A percentile compares a stretch with the other conserved stretches of the same genome.
phyloP scores from a whole-genome alignment of 2,329 filamentous ascomycete species.

The Geosmithia flava region DNA sequence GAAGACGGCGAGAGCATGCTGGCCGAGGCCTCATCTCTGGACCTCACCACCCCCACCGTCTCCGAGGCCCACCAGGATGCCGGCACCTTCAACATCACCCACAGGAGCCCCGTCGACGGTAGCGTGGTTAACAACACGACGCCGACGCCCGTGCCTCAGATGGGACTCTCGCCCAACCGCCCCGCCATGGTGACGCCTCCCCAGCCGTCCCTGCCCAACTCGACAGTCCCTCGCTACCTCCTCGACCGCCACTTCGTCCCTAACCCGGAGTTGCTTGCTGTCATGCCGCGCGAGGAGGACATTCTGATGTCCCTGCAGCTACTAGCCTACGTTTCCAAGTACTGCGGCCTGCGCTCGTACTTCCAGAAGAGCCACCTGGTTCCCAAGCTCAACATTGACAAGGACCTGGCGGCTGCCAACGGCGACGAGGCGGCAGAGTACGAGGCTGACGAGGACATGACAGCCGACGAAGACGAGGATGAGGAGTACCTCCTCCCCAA shows the following conservation, averaged over 20 bases:
- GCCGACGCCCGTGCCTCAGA: constrained; percentile 50
- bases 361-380: constrained; percentile 94
- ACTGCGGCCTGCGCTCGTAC: constrained; percentile 89
- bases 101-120: constrained; percentile 71
- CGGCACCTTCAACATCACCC: constrained; percentile 89
- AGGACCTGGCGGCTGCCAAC: constrained; percentile 49
- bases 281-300: constrained; percentile 94
- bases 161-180: constrained; percentile 64
- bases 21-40: constrained; percentile 56
- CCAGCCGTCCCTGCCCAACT: constrained; percentile 58
- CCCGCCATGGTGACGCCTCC: constrained; percentile 59
- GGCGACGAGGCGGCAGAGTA: constrained; percentile 20
- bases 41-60: constrained; percentile 63
- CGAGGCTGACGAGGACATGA: constrained; percentile 5
- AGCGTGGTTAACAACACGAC: constrained; percentile 67
- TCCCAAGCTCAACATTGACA: constrained; percentile 78
- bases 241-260: constrained; percentile 61
- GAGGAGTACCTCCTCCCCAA: constrained; percentile 87
- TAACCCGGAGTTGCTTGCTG: constrained; percentile 64
- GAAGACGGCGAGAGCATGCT: constrained; percentile 73
- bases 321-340: constrained; percentile 95
- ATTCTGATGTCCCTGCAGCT: constrained; percentile 96
- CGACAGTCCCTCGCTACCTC: constrained; percentile 67
- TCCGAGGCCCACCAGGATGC: constrained; percentile 71
- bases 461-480: constrained; percentile 51